Evolutionary conservation across 129 eudicot genomes (phyloP), one percentile per base, ranked within the genome.

Genomic region (Smallanthus sonchifolius): DNA sequence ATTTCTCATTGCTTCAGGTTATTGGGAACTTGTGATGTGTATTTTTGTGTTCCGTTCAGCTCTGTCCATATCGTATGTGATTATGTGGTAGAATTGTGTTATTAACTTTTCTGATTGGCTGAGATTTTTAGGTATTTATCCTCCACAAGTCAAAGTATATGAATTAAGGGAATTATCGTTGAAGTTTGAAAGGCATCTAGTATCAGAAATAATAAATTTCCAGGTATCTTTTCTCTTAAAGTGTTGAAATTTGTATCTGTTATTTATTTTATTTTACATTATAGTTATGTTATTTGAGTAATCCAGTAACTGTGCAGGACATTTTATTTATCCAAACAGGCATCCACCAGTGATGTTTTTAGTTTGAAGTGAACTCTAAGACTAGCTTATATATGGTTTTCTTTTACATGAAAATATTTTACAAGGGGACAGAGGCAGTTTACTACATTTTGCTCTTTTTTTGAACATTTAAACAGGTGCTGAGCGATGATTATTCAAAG

Each of bases 81-180:
- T 24, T 24, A 64, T 55, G n/a, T 38, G 56, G 37, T 32, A 52
- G 15, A 17, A 30, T 39, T 71, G 36, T 24, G 19, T 40, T 62
- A 49, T 20, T 2, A 47, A 57, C 68, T 7, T 45, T 52, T 60
- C 76, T 65, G 60, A 42, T 68, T 43, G 70, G 24, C 16, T 11
- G 96, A 55, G 75, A 6, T 59, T 75, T 52, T 45, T 65, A 94
- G 98, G 98, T 72, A 94, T 94, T 35, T 94, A 94, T 67, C 98
- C 98, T 7, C 98, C 98, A 32, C 97, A 90, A 85, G 83, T 94
- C 73, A 94, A 94, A 84, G 98, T 94, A 60, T 94, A 88, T 11
- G 97, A 94, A 80, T 75, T 90, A 47, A 85, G 88, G 83, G 91
- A 94, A 72, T 76, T 83, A 49, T 75, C 98, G 0, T 77, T 90